Evolutionary conservation across 495 filamentous ascomycete genomes (phyloP).

Genomic region (Neurospora cerealis): DNA sequence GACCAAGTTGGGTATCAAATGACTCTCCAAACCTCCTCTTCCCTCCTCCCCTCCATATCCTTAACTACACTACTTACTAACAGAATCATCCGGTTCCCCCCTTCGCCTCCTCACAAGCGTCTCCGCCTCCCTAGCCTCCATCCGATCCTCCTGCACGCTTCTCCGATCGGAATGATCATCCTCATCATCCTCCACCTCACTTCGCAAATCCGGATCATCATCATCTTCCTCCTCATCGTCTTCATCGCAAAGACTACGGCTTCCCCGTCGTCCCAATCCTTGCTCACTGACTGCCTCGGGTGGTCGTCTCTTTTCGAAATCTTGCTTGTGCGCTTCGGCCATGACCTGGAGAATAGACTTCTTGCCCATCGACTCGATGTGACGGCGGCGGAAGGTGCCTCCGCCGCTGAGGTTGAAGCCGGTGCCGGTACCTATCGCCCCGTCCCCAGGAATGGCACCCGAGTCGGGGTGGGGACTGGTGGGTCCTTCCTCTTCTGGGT

Average conservation of each 20-base stretch:
- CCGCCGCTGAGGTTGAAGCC: background rate
- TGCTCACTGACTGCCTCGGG: slow-evolving; percentile 16
- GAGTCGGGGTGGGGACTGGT: background rate
- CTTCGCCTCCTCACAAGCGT: slow-evolving; percentile 2
- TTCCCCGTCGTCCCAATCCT: background rate
- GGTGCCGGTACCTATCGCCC: background rate
- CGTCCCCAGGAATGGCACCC: background rate
- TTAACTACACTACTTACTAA: background rate
- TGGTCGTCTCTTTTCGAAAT: slow-evolving; percentile 68
- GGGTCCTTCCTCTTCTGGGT: background rate
- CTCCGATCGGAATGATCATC: slow-evolving; percentile 23
- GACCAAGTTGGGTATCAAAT: background rate
- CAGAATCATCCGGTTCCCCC: background rate
- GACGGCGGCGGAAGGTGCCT: slow-evolving; percentile 27
- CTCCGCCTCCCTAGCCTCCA: slow-evolving; percentile 13
- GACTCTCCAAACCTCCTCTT: background rate
- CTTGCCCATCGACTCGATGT: slow-evolving; percentile 24
- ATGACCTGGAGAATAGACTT: slow-evolving; percentile 49
- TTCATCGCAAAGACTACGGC: background rate
- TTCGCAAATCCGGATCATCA: slow-evolving; percentile 4
- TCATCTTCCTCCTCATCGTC: slow-evolving; percentile 5
- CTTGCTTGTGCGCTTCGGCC: slow-evolving; percentile 69
- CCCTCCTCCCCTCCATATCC: background rate
- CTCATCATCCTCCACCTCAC: slow-evolving; percentile 17
- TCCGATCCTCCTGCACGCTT: slow-evolving; percentile 16